Evolutionary conservation across 345 rosid species (phyloP).

Genomic region (Pistacia atlantica): DNA sequence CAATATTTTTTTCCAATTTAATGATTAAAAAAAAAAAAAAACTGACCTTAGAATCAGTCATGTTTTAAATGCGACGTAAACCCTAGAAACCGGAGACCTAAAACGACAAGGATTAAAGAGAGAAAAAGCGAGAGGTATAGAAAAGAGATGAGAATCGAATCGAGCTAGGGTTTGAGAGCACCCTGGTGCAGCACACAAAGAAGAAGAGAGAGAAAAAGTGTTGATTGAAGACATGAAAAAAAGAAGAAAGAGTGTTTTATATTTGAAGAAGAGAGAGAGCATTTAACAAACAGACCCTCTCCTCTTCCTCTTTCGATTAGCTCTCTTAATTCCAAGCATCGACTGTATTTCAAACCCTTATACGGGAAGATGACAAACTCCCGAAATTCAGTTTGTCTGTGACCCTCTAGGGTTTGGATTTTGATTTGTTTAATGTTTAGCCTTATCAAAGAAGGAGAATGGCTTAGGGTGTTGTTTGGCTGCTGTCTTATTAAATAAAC

Average conservation of each 20-base stretch:
- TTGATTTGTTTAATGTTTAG: background rate
- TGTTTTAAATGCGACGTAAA: slow-evolving; percentile 31
- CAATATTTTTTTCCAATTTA: background rate
- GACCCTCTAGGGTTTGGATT: background rate
- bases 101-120: slow-evolving; percentile 21
- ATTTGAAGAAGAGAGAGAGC: slow-evolving; percentile 44
- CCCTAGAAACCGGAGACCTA: slow-evolving; percentile 20
- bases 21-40: background rate
- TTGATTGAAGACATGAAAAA: slow-evolving; percentile 78
- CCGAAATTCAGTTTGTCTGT: background rate
- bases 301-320: slow-evolving; percentile 34
- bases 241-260: slow-evolving; percentile 25
- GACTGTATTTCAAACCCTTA: background rate
- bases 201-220: slow-evolving; percentile 33
- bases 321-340: slow-evolving; percentile 51
- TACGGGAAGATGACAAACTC: background rate
- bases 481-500: background rate
- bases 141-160: slow-evolving; percentile 23
- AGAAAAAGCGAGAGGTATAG: slow-evolving; percentile 28
- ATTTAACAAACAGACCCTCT: slow-evolving; percentile 48
- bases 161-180: slow-evolving; percentile 53
- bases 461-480: background rate
- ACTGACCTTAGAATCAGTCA: slow-evolving; percentile 80
- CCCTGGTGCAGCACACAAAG: slow-evolving; percentile 47
- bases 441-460: background rate